Evolutionary conservation across 208 protist species (phyloP).

Genomic region (Leishmania mexicana): DNA sequence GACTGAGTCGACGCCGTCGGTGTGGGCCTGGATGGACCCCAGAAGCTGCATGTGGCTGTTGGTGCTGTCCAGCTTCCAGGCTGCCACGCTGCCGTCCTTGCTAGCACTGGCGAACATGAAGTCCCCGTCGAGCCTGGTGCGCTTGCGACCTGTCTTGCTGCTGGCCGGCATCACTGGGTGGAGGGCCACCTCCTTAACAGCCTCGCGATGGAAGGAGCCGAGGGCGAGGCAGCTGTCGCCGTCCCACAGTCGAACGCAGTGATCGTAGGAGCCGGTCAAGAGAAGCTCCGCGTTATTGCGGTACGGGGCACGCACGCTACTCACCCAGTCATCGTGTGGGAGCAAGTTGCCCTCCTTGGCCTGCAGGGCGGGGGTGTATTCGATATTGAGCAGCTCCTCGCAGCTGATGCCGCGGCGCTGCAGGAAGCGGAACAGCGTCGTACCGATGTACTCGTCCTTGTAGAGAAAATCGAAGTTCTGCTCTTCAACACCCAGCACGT

Average conservation of each 20-base stretch:
- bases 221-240: constrained; percentile 73
- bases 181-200: constrained; percentile 77
- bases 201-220: constrained; percentile 70
- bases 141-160: constrained; percentile 31
- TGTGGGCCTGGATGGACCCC: constrained; percentile 60
- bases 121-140: constrained; percentile 34
- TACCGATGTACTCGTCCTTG: constrained; percentile 83
- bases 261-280: constrained; percentile 82
- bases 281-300: constrained; percentile 56
- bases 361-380: constrained; percentile 85
- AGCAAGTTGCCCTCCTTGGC: constrained; percentile 79
- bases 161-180: constrained; percentile 33
- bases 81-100: constrained; percentile 78
- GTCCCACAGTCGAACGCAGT: constrained; percentile 81
- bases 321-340: constrained; percentile 91
- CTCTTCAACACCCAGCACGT: constrained; percentile 46
- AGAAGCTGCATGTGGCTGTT: constrained; percentile 46
- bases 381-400: constrained; percentile 81
- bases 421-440: constrained; percentile 77
- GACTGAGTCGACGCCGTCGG: constrained; percentile 70
- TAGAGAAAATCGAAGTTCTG: constrained; percentile 81
- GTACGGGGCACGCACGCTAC: constrained; percentile 68
- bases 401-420: constrained; percentile 64
- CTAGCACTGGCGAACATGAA: constrained; percentile 70
- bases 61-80: constrained; percentile 57